Base-by-base conservation (phyloP, 2,329 filamentous ascomycete species). In the Colletotrichum graminicola region DNA sequence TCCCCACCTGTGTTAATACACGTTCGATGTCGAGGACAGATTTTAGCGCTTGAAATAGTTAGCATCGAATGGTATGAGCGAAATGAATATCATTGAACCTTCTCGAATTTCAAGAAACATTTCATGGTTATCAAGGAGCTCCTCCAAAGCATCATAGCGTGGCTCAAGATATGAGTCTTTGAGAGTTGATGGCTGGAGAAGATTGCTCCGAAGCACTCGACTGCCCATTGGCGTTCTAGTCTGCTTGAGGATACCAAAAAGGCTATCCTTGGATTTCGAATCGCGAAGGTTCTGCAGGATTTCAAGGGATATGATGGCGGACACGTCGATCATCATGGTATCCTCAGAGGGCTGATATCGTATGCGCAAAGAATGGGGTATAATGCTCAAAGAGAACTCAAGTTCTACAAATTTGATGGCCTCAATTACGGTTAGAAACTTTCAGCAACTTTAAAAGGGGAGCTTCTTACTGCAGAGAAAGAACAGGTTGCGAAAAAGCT, bases 271-370 rank as follows among this genome's bases (percentile, higher is more conserved):
- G 0, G 94, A 97, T 75, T 92, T 94, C 0, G 90, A 77, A 75
- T 92, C 91, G 16, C 93, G 91, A 0, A 95, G 78, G 75, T 98
- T 99, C 76, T 97, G 94, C 34, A 98, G 92, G 7, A 99, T 86
- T 79, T 99, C 96, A 3, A 99, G 85, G 0, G 94, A 94, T 47
- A 91, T 88, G 36, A 98, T 94, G 0, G 95, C 97, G 0, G 94
- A 92, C 2, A 96, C 87, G 76, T 98, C 95, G 75, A 98, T 97
- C 89, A 97, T 94, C 95, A 98, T 97, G 0, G 94, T 93, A 32
- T 95, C 93, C 78, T 97, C 93, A 0, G 94, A 94, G 1, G 94
- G 92, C 76, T 95, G 92, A 75, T 97, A 98, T 73, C 90, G 92
- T 77, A 98, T 92, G 4, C 94, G 90, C 41, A 98, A 87, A 26